Conservation (phyloP, 306 rosid species). For the Castanea mollissima region DNA sequence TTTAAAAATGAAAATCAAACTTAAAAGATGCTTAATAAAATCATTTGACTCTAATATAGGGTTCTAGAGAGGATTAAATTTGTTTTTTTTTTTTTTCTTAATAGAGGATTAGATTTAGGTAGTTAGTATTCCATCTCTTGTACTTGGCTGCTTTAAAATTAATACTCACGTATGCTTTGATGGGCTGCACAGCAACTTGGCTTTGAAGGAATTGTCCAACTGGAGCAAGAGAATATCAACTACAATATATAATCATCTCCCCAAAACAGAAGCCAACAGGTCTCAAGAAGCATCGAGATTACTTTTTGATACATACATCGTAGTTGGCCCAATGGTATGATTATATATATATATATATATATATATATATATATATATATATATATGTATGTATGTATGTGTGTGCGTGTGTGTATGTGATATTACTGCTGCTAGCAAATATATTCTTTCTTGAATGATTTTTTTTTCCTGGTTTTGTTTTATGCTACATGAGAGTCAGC, state of each 20-base stretch:
- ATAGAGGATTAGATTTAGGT: too few relatives aligned
- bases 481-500: background rate
- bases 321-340: background rate
- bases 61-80: too few relatives aligned
- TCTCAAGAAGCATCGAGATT: background rate
- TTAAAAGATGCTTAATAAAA: too few relatives aligned
- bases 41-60: too few relatives aligned
- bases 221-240: background rate
- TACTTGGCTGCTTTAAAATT: too few relatives aligned
- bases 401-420: background rate
- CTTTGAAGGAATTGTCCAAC: too few relatives aligned
- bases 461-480: background rate
- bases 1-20: too few relatives aligned
- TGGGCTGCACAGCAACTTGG: too few relatives aligned
- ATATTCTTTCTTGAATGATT: background rate
- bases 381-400: background rate
- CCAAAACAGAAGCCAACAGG: background rate
- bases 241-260: background rate
- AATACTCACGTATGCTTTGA: too few relatives aligned
- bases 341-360: background rate
- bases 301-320: background rate
- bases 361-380: background rate
- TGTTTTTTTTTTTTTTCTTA: too few relatives aligned
- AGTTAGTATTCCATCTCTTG: too few relatives aligned
- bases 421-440: background rate